Percentiles rank a stretch among this genome's conserved stretches.
phyloP scores from a whole-genome alignment of 2,329 filamentous ascomycete genomes.

The Fusarium sp. region DNA sequence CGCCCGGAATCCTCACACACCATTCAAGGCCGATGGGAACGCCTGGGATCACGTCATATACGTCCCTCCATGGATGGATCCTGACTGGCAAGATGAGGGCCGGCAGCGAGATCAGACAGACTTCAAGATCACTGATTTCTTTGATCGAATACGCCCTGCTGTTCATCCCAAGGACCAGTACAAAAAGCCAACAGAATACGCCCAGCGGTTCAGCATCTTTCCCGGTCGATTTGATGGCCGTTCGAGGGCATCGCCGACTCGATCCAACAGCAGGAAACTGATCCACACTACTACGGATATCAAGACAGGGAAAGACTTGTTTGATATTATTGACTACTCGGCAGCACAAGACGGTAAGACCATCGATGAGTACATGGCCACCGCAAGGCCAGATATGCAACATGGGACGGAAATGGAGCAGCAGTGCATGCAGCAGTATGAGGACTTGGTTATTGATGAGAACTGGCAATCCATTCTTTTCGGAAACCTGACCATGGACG shows the following conservation, averaged over 20 bases:
- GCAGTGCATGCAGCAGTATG: conserved; percentile 36
- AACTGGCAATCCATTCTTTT: conserved; percentile 47
- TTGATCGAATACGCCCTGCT: conserved; percentile 41
- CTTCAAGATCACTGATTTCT: conserved; percentile 28
- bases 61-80: conserved; percentile 45
- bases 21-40: conserved; percentile 8
- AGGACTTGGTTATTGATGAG: conserved; percentile 44
- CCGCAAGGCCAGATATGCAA: conserved; percentile 14
- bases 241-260: conserved; percentile 47
- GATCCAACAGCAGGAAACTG: conserved; percentile 31
- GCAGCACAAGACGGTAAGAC: conserved; percentile 17
- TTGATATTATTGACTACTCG: conserved; percentile 29
- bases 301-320: conserved; percentile 37
- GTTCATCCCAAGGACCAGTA: conserved; percentile 36
- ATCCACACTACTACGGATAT: conserved; percentile 11
- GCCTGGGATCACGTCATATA: conserved; percentile 24
- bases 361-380: conserved; percentile 38
- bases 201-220: conserved; percentile 46
- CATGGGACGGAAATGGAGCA: conserved; percentile 23
- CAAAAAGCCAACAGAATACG: conserved; percentile 42
- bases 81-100: conserved; percentile 41
- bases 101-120: conserved; percentile 7
- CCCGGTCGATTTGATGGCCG: conserved; percentile 45
- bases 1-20: not conserved
- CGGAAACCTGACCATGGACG: conserved; percentile 47